Evolutionary conservation across 2,329 filamentous ascomycete species (phyloP).

Genomic region (Arthrocladium fulminans): DNA sequence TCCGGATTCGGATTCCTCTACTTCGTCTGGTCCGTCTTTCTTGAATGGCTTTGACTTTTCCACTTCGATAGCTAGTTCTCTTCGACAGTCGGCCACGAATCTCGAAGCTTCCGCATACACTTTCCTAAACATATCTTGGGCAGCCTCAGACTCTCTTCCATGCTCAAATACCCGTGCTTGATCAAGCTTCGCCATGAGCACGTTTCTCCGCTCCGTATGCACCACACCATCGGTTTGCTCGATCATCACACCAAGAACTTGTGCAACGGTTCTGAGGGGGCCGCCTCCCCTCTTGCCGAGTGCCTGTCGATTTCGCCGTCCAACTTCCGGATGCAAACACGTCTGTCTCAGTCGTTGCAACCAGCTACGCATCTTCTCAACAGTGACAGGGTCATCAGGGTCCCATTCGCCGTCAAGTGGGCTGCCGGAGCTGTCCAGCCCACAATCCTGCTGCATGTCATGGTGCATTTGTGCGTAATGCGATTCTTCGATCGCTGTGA

Average conservation of each 20-base stretch:
- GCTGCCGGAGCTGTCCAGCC: constrained; percentile 54
- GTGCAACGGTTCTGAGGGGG: constrained; percentile 69
- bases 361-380: constrained; percentile 71
- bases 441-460: constrained; percentile 63
- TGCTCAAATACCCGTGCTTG: constrained; percentile 74
- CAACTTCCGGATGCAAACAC: constrained; percentile 77
- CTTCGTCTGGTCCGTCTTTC: constrained; percentile 24
- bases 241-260: constrained; percentile 86
- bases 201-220: constrained; percentile 58
- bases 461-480: constrained; percentile 71
- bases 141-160: constrained; percentile 56
- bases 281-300: constrained; percentile 56
- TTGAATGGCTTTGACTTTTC: constrained; percentile 22
- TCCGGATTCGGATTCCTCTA: constrained; percentile 31
- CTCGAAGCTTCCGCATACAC: constrained; percentile 42
- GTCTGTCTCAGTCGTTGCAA: constrained; percentile 70
- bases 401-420: constrained; percentile 57
- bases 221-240: constrained; percentile 66
- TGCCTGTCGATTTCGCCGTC: constrained; percentile 54
- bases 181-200: constrained; percentile 55
- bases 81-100: constrained; percentile 53
- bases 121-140: constrained; percentile 60
- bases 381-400: constrained; percentile 45
- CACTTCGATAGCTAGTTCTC: constrained; percentile 47
- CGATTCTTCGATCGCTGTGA: constrained; percentile 83